These are phyloP conservation scores for Neolentinus lepideus DNA, from an alignment of 1,284 basidiomycete species.

Conservation along the genomic window DNA sequence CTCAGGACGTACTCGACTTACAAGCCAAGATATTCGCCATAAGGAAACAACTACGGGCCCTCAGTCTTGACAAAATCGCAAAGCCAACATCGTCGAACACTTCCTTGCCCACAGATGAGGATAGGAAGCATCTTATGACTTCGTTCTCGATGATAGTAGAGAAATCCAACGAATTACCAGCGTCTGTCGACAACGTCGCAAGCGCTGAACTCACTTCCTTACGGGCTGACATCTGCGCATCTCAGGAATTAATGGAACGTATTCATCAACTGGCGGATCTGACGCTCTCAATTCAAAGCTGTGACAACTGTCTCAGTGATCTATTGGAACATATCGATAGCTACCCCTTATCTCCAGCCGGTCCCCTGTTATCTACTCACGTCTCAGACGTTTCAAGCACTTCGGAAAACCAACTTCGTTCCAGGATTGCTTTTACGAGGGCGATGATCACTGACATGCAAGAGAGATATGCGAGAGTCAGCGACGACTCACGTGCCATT, in stretches of 20 bases:
- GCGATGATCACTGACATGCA: conserved; percentile 39
- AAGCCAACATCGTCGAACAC: conserved; percentile 36
- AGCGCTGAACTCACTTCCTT: conserved; percentile 56
- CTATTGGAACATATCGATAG: conserved; percentile 77
- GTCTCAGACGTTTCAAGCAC: conserved; percentile 30
- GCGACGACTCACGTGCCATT: conserved; percentile 49
- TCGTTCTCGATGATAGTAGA: conserved; percentile 39
- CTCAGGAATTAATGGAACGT: conserved; percentile 39
- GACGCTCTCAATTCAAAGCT: conserved; percentile 37
- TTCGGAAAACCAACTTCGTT: conserved; percentile 59
- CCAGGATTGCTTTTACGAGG: conserved; percentile 56
- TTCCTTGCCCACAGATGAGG: conserved; percentile 44
- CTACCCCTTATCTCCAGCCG: conserved; percentile 51
- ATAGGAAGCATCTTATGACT: conserved; percentile 34
- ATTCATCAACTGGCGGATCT: conserved; percentile 48
- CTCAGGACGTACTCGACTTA: background rate
- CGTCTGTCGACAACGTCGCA: conserved; percentile 28
- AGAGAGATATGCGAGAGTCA: conserved; percentile 29
- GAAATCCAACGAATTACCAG: conserved; percentile 42
- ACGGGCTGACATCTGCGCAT: conserved; percentile 46
- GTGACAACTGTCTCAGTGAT: conserved; percentile 74
- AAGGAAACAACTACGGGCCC: conserved; percentile 51
- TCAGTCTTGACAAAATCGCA: conserved; percentile 51
- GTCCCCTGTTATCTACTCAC: conserved; percentile 43
- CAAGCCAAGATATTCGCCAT: conserved; percentile 18